A percentile compares a stretch with the other conserved stretches of the same genome.
These are phyloP conservation scores for Pseudomonodictys pantanalensis DNA, from an alignment of 495 filamentous ascomycete genomes.

Conservation along the genomic window DNA sequence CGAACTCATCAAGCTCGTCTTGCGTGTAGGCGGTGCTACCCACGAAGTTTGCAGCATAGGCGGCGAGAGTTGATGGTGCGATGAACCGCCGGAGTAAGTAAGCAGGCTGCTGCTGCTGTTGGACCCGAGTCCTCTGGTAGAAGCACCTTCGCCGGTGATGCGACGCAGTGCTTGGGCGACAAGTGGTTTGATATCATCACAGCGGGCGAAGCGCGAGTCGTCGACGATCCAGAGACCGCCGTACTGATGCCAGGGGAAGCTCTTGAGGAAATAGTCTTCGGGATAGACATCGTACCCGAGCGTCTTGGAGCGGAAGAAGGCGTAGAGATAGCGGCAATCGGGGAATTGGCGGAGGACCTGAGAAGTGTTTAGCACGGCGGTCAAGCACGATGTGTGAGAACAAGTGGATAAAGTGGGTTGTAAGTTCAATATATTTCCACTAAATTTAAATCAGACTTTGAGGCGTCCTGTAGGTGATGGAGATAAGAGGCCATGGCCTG, in stretches of 20 bases:
- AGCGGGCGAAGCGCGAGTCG: slow-evolving; percentile 26
- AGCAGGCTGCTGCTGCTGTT: not conserved
- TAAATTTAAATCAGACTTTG: slow-evolving; percentile 8
- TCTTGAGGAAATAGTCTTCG: slow-evolving; percentile 32
- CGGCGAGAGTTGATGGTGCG: not conserved
- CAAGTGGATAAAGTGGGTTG: not conserved
- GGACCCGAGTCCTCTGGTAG: not conserved
- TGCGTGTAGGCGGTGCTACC: not conserved
- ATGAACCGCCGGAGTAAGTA: not conserved
- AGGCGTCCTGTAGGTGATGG: slow-evolving; percentile 2
- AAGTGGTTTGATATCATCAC: slow-evolving; percentile 18
- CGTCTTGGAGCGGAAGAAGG: slow-evolving; percentile 31
- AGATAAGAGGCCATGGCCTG: not conserved
- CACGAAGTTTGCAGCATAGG: not conserved
- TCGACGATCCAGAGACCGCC: slow-evolving; percentile 31
- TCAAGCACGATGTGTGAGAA: not conserved
- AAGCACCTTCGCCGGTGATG: slow-evolving; percentile 22
- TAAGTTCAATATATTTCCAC: not conserved
- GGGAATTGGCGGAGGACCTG: slow-evolving; percentile 34
- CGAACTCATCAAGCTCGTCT: slow-evolving; percentile 7
- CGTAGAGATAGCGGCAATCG: slow-evolving; percentile 31
- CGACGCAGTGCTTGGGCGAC: slow-evolving; percentile 26
- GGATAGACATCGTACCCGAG: slow-evolving; percentile 33
- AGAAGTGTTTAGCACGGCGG: slow-evolving; percentile 10
- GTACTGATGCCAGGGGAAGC: slow-evolving; percentile 33